Conservation (phyloP, 345 rosid genomes). For the Syzygium jambos region DNA sequence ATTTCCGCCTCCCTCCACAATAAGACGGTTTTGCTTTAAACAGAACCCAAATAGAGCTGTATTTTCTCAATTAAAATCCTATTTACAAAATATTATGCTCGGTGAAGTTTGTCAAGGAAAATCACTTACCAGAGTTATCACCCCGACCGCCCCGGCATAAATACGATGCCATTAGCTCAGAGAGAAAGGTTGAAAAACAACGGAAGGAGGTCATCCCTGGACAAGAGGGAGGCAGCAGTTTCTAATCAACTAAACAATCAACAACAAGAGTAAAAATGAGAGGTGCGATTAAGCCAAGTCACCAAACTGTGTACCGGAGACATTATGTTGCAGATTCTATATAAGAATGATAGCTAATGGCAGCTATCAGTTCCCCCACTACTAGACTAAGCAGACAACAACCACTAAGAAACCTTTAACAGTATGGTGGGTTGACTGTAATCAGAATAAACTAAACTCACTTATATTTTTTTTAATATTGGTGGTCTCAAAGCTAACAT, state of each 20-base stretch:
- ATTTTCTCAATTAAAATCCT: background rate
- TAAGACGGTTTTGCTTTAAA: background rate
- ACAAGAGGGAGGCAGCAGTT: background rate
- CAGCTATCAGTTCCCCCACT: too few relatives aligned
- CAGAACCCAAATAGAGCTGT: background rate
- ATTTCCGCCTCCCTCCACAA: background rate
- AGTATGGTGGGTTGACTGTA: background rate
- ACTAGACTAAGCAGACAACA: background rate
- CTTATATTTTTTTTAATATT: background rate
- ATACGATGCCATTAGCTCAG: background rate
- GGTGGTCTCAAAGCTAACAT: background rate
- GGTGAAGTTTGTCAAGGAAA: background rate
- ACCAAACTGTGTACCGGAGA: background rate
- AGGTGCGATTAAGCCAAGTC: background rate
- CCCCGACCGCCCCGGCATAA: background rate
- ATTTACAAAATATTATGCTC: background rate
- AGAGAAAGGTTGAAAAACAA: conserved; percentile 1
- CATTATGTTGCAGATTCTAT: background rate
- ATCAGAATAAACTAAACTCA: background rate
- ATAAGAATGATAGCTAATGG: background rate
- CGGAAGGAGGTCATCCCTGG: conserved; percentile 10
- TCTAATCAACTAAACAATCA: background rate
- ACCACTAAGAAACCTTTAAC: background rate
- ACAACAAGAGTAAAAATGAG: background rate
- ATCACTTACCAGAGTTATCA: background rate